Percentiles rank a stretch among this genome's conserved stretches.
phyloP scores from a whole-genome alignment of 129 eudicot species.

The Saposhnikovia divaricata region DNA sequence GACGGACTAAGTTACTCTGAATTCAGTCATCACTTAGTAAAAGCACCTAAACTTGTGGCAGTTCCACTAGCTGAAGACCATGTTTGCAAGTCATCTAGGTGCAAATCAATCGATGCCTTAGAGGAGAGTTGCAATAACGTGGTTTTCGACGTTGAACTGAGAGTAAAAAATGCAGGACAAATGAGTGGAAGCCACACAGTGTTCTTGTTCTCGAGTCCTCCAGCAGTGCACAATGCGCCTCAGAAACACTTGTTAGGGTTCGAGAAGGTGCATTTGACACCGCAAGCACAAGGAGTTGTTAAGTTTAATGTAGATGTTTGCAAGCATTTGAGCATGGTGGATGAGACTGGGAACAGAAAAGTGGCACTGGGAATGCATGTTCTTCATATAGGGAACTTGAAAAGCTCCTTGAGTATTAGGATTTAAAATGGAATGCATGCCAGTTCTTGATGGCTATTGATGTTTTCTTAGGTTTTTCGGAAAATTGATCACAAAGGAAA shows the following conservation, averaged over 20 bases:
- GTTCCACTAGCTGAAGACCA: slow-evolving; percentile 65
- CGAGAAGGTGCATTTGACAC: slow-evolving; percentile 57
- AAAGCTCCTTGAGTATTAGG: slow-evolving; percentile 59
- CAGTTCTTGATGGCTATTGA: slow-evolving; percentile 12
- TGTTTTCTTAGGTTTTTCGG: slow-evolving; percentile 13
- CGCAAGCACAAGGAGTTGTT: slow-evolving; percentile 49
- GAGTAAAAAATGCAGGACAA: slow-evolving; percentile 53
- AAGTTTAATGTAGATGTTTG: slow-evolving; percentile 72
- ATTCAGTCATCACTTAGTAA: slow-evolving; percentile 53
- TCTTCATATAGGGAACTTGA: slow-evolving; percentile 73
- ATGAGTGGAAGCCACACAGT: slow-evolving; percentile 69
- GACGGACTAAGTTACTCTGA: slow-evolving; percentile 67
- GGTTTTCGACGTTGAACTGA: slow-evolving; percentile 45
- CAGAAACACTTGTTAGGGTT: slow-evolving; percentile 78
- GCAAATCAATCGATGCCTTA: slow-evolving; percentile 56
- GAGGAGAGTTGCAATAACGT: slow-evolving; percentile 55
- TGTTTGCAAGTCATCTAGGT: slow-evolving; percentile 43
- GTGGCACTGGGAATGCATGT: slow-evolving; percentile 77
- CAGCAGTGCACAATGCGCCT: slow-evolving; percentile 71
- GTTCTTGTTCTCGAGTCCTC: slow-evolving; percentile 71
- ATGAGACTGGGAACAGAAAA: slow-evolving; percentile 70
- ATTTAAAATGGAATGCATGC: slow-evolving; percentile 23
- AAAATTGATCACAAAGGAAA: slow-evolving; percentile 7
- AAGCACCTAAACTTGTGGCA: slow-evolving; percentile 54
- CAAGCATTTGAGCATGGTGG: slow-evolving; percentile 82